Conservation (phyloP, 2,329 filamentous ascomycete genomes). For the Cladosporium sp. region DNA sequence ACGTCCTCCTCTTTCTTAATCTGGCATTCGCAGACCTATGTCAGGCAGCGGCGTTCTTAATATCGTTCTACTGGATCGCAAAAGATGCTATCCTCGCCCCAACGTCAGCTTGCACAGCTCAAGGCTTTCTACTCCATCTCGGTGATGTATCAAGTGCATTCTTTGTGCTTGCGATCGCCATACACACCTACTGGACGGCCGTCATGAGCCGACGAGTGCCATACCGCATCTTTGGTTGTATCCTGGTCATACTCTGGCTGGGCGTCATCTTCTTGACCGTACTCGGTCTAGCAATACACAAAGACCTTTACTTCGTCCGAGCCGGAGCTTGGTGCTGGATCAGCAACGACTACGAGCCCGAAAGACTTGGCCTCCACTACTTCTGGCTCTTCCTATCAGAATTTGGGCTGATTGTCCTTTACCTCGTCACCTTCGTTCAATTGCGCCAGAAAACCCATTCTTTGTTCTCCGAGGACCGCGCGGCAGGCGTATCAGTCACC, state of each 20-base stretch:
- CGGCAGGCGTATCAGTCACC: slow-evolving; percentile 19
- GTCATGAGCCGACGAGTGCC: slow-evolving; percentile 57
- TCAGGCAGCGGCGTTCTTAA: slow-evolving; percentile 63
- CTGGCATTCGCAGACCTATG: slow-evolving; percentile 69
- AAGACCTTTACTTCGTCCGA: slow-evolving; percentile 57
- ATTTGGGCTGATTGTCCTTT: slow-evolving; percentile 54
- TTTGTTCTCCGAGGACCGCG: slow-evolving; percentile 23
- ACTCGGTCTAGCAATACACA: slow-evolving; percentile 50
- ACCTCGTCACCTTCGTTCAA: slow-evolving; percentile 40
- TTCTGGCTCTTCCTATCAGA: slow-evolving; percentile 63
- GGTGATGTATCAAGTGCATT: slow-evolving; percentile 67
- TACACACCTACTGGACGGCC: slow-evolving; percentile 66
- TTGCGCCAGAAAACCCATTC: slow-evolving; percentile 32
- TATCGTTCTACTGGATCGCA: slow-evolving; percentile 61
- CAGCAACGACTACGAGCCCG: slow-evolving; percentile 52
- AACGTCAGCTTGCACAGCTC: slow-evolving; percentile 58
- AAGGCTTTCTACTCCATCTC: slow-evolving; percentile 67
- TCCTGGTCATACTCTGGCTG: slow-evolving; percentile 55
- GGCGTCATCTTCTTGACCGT: slow-evolving; percentile 61
- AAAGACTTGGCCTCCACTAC: slow-evolving; percentile 64
- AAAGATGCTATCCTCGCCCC: slow-evolving; percentile 56
- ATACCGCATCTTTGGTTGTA: slow-evolving; percentile 51
- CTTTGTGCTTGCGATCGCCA: slow-evolving; percentile 65
- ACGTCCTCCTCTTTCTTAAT: slow-evolving; percentile 69
- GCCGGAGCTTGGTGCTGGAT: slow-evolving; percentile 71